These are phyloP conservation scores for Colletotrichum trifolii DNA, from an alignment of 2,329 filamentous ascomycete species.

Conservation along the genomic window DNA sequence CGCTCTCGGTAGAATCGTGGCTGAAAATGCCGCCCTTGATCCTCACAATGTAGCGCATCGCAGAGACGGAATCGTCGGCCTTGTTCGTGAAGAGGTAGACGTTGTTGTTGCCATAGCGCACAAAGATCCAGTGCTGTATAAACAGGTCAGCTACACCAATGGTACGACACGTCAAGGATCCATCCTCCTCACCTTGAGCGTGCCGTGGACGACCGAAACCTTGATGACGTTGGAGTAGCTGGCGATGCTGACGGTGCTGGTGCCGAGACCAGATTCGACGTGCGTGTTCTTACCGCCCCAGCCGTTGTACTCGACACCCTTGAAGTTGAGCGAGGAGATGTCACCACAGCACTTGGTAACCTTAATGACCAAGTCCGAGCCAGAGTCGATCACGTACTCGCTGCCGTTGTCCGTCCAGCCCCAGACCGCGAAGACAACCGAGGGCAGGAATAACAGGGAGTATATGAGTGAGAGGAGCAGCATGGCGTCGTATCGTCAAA, in stretches of 20 bases:
- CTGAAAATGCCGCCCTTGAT: slow-evolving; percentile 45
- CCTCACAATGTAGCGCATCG: slow-evolving; percentile 51
- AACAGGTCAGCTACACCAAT: too few species aligned
- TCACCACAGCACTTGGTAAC: slow-evolving; percentile 49
- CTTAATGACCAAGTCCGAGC: slow-evolving; percentile 46
- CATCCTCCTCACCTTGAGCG: slow-evolving; percentile 39
- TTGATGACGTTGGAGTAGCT: slow-evolving; percentile 47
- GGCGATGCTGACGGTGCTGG: slow-evolving; percentile 45
- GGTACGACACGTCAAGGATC: too few species aligned
- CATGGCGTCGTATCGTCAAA: slow-evolving; percentile 36
- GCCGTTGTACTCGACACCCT: slow-evolving; percentile 47
- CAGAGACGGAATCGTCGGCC: slow-evolving; percentile 49
- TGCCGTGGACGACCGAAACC: slow-evolving; percentile 47
- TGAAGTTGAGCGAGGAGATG: slow-evolving; percentile 47
- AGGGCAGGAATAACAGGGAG: slow-evolving; percentile 42
- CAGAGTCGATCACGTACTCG: slow-evolving; percentile 52
- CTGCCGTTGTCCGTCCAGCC: slow-evolving; percentile 51
- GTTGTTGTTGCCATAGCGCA: slow-evolving; percentile 50
- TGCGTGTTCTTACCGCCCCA: slow-evolving; percentile 45
- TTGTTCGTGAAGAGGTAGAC: slow-evolving; percentile 57
- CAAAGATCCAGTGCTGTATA: slow-evolving; percentile 43
- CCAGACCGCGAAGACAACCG: slow-evolving; percentile 49
- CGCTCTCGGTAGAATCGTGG: slow-evolving; percentile 41
- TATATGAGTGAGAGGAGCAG: slow-evolving; percentile 42
- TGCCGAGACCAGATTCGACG: slow-evolving; percentile 46